phyloP scores from a whole-genome alignment of 2,329 filamentous ascomycete species.

The Aphanocladium album region DNA sequence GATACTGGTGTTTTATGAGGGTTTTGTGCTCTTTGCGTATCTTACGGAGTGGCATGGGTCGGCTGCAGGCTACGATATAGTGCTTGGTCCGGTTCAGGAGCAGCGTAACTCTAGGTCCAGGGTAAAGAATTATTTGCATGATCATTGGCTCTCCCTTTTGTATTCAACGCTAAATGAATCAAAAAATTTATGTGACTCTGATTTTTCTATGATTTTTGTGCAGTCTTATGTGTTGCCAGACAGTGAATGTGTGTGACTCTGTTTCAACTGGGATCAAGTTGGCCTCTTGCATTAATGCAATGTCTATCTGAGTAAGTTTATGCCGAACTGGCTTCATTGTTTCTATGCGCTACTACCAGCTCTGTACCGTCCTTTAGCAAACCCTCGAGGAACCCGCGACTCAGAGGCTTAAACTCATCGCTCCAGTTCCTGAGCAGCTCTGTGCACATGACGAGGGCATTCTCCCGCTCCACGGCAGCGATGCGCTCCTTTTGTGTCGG shows the following conservation, averaged over 20 bases:
- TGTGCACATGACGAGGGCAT: slow-evolving; percentile 53
- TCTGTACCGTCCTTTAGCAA: slow-evolving; percentile 47
- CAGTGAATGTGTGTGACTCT: not conserved
- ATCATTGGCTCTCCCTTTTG: slow-evolving; percentile 33
- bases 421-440: slow-evolving; percentile 46
- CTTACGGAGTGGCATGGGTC: slow-evolving; percentile 30
- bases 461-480: slow-evolving; percentile 53
- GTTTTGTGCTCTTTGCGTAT: slow-evolving; percentile 16
- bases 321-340: slow-evolving; percentile 8
- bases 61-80: slow-evolving; percentile 32
- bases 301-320: not conserved
- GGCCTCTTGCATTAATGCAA: not conserved
- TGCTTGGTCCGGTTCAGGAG: slow-evolving; percentile 31
- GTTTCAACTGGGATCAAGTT: not conserved
- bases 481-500: slow-evolving; percentile 39
- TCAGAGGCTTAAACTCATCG: slow-evolving; percentile 34
- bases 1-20: slow-evolving; percentile 16
- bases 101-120: slow-evolving; percentile 37
- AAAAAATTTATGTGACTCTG: slow-evolving; percentile 5
- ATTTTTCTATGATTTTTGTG: not conserved
- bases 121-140: slow-evolving; percentile 39
- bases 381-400: slow-evolving; percentile 39
- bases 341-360: slow-evolving; percentile 31
- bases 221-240: no score
- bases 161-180: slow-evolving; percentile 26